Base-by-base conservation (phyloP, 495 filamentous ascomycete species). In the Entonaema liquescens region DNA sequence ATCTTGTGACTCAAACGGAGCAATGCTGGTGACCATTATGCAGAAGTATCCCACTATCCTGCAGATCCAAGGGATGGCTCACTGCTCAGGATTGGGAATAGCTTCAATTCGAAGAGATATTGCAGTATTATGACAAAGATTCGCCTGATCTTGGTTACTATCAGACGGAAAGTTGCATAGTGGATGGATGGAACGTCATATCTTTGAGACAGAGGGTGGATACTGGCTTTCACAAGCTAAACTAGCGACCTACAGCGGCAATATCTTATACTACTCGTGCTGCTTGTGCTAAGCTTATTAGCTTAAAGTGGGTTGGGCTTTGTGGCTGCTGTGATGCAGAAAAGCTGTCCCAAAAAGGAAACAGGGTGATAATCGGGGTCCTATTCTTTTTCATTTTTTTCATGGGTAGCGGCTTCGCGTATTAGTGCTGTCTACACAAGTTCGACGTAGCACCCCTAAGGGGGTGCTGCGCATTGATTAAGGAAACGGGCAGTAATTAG, bases 301-400 rank as follows among this genome's bases (percentile, higher is more conserved):
- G 42, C 42, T 47, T 3, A 47, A 19, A 23, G 42, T 9, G 42
- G 53, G 38, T 35, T 17, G 26, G 49, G 17, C 23, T 47, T 29
- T 58, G 54, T 67, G 69, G 61, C 70, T 58, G 62, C 40, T 52
- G 25, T n/a, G 56, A 62, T 62, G 62, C 65, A 31, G 56, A 55
- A 64, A 58, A 73, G 65, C 70, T 73, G 61, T 73, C 70, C 62
- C 35, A 28, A 73, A 73, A 60, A 44, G 70, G 70, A 40, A 65
- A 63, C 28, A 53, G 2, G 21, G 38, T 49, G 70, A 62, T 50
- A 68, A 68, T 68, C 70, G 65, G 65, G 70, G 70, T 65, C 70
- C 31, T 71, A 11, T 56, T 65, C n/a, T 26, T 67, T 36, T 26
- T 33, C 31, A 7, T 33, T 49, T 60, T 15, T 19, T 67, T 36